Percentiles rank a stretch among this genome's conserved stretches.
These are phyloP conservation scores for Torulaspora indica DNA, from an alignment of 805 yeast species.

Conservation along the genomic window DNA sequence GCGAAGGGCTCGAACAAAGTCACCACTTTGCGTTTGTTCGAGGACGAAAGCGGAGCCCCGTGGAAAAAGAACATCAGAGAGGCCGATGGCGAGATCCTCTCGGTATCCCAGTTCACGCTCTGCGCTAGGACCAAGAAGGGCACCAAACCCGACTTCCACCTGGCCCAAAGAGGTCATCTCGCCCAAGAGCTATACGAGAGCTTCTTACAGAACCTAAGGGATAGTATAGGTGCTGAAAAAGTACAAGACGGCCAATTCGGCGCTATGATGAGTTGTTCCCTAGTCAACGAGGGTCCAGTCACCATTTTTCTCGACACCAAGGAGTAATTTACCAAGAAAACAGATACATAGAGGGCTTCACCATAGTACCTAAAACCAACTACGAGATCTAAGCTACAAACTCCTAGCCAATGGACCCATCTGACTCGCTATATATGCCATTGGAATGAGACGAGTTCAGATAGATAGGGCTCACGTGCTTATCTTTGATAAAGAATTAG, in stretches of 20 bases:
- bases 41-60: constrained; percentile 60
- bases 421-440: background rate
- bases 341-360: background rate
- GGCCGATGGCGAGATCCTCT: constrained; percentile 63
- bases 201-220: constrained; percentile 46
- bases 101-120: constrained; percentile 90
- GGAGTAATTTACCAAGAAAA: constrained; percentile 26
- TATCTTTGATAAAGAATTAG: background rate
- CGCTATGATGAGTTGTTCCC: constrained; percentile 92
- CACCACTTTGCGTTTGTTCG: constrained; percentile 64
- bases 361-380: too few species aligned
- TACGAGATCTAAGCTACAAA: too few species aligned
- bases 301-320: constrained; percentile 78
- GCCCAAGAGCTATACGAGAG: constrained; percentile 43
- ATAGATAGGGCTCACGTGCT: background rate
- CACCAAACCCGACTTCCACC: constrained; percentile 90
- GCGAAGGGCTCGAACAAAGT: constrained; percentile 64
- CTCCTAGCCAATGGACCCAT: background rate
- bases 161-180: constrained; percentile 76
- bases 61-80: constrained; percentile 76
- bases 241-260: constrained; percentile 91
- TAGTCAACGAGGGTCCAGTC: constrained; percentile 91
- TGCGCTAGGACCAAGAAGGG: constrained; percentile 85
- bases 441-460: background rate
- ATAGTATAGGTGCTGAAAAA: constrained; percentile 53